Evolutionary conservation across 1,284 basidiomycete genomes (phyloP).

Genomic region (Ganoderma meredithae): DNA sequence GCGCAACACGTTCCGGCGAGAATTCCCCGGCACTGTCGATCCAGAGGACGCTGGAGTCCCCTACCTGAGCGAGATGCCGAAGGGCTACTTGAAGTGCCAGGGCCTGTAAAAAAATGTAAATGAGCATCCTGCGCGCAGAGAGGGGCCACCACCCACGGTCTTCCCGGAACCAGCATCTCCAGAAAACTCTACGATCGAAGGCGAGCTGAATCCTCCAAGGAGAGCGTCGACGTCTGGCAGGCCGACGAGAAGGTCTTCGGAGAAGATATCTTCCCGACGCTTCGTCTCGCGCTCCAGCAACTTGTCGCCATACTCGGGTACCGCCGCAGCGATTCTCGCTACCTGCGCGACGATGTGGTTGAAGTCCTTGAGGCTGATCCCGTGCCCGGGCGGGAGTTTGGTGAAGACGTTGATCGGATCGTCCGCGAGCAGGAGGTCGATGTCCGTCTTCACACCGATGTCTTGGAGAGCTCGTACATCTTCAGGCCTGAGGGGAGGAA

Average conservation of each 20-base stretch:
- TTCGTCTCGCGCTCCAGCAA: conserved; percentile 41
- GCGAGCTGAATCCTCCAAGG: conserved; percentile 53
- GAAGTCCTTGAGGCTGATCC: conserved; percentile 54
- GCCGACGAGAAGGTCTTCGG: conserved; percentile 46
- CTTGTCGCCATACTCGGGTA: conserved; percentile 49
- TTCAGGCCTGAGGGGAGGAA: conserved; percentile 36
- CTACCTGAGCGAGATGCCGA: conserved; percentile 51
- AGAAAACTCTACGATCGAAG: conserved; percentile 68
- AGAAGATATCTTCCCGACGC: conserved; percentile 36
- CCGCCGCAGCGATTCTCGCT: conserved; percentile 50
- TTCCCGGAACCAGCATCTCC: conserved; percentile 70
- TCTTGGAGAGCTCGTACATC: conserved; percentile 45
- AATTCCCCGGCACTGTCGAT: conserved; percentile 77
- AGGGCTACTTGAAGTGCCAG: conserved; percentile 66
- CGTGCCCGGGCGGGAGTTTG: conserved; percentile 56
- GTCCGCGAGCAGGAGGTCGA: conserved; percentile 62
- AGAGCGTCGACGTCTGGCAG: conserved; percentile 57
- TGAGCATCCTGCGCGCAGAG: not conserved
- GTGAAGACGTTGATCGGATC: conserved; percentile 55
- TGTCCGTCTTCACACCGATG: conserved; percentile 61
- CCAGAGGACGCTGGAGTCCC: conserved; percentile 60
- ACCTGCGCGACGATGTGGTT: conserved; percentile 48
- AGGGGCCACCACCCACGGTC: conserved; percentile 57
- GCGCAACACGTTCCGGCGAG: conserved; percentile 54
- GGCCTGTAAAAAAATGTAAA: conserved; percentile 45